Evolutionary conservation across 2,329 filamentous ascomycete genomes (phyloP), one percentile per base, ranked within the genome.

Genomic region (Camillea tinctor): DNA sequence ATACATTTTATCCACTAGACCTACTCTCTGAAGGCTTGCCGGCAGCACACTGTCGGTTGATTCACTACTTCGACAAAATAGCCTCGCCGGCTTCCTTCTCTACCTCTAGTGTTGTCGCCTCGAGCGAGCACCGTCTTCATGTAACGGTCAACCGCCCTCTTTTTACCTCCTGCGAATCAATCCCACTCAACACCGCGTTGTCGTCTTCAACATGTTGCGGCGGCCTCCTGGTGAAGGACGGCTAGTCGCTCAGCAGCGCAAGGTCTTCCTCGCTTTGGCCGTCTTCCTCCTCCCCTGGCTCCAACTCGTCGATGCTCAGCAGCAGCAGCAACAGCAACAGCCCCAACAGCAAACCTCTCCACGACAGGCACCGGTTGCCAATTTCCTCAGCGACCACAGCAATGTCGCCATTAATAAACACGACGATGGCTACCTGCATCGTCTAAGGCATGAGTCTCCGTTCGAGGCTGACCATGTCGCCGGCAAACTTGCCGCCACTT

Each of bases 171-270:
- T 19, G 6, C 36, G 36, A 44, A 44, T 44, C 36, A 44, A 44
- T 44, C 2, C 36, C 36, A 44, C 36, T n/a, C 36, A 44, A 54
- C 54, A 20, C 55, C 58, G 48, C 64, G 63, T 68, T 73, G 69
- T 61, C 57, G 68, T 62, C 63, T 66, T 62, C 78, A 81, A 69
- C 64, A 86, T 84, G 82, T 75, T 81, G 78, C 84, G 81, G 81
- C 81, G 81, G 80, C 81, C 82, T 78, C 79, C 81, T 75, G 79
- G 79, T 76, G 79, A 81, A 75, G 77, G 77, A 75, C 76, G 80
- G 79, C 74, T 76, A 78, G 71, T 73, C 69, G 71, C 70, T 66
- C 72, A 73, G 58, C 71, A 73, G 73, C 71, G 73, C 67, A 72
- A 67, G 63, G 68, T 74, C 57, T 65, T 78, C 74, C 71, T 80